Evolutionary conservation across 495 filamentous ascomycete genomes (phyloP), one percentile per base, ranked within the genome.

Genomic region (Staphylotrichum longicolle): DNA sequence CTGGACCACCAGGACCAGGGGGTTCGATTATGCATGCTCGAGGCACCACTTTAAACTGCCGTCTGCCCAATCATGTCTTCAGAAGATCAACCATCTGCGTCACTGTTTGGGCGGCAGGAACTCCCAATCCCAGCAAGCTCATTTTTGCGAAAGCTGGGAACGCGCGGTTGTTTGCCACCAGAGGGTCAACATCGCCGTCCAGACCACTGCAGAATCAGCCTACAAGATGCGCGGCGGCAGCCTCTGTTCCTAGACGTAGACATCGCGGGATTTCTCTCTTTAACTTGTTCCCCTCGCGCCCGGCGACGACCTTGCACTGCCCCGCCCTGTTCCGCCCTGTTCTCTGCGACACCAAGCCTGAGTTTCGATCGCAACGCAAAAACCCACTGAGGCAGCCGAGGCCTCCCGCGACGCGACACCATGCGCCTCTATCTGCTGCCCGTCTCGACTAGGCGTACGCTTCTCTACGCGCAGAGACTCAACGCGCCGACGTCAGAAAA

Each of bases 391-490:
- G 61, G 55, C 51, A 60, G 57, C 50, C 62, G 33, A 51, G 51
- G 35, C 46, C 51, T 41, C 20, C 6, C 48, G 47, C 20, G 1
- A 33, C 45, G 30, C 42, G 10, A 35, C 51, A 75, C 78, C 55
- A 98, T 99, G 94, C 90, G 92, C 74, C 84, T 99, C 71, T 96
- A 92, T 78, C 87, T 99, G 58, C 84, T 99, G 61, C 94, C 94
- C 51, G 91, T 99, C 69, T 96, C 93, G 54, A 96, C 91, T 9
- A 81, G 87, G 69, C 87, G 91, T 66, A 89, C 90, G n/a, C 83
- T 99, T 52, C 86, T 99, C 58, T 99, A 97, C 81, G 91, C 91
- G 76, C 88, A 95, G 70, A 85, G 87, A 49, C 75, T 93, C 53
- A 77, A 83, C 68, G 66, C 66, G 47, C 66, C 74, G 14, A 63